A percentile compares a stretch with the other conserved stretches of the same genome.
Evolutionary conservation across 2,329 filamentous ascomycete species (phyloP).

Genomic region (Fusarium ambrosium): DNA sequence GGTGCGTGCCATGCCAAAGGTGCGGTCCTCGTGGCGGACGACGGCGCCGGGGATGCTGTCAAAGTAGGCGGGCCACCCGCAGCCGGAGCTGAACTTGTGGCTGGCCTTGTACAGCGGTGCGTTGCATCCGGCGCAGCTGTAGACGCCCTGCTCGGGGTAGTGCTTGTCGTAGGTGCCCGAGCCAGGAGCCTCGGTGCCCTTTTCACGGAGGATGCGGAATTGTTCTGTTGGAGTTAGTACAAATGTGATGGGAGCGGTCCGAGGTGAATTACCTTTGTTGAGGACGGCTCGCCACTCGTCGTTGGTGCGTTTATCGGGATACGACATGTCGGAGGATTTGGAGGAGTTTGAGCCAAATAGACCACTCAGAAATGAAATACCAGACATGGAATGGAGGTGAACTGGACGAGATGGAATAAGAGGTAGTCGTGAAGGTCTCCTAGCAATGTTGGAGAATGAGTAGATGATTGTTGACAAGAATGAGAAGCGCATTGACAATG

Average conservation of each 20-base stretch:
- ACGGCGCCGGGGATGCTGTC: slow-evolving; percentile 95
- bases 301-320: slow-evolving; percentile 83
- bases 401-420: slow-evolving; percentile 39
- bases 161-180: slow-evolving; percentile 92
- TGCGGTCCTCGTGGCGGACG: slow-evolving; percentile 80
- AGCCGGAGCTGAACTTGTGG: slow-evolving; percentile 97
- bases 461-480: slow-evolving; percentile 63
- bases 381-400: slow-evolving; percentile 73
- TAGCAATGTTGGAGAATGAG: slow-evolving; percentile 61
- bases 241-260: neutral
- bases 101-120: slow-evolving; percentile 91
- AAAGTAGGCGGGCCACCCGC: slow-evolving; percentile 98
- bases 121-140: slow-evolving; percentile 88
- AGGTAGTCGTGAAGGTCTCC: slow-evolving; percentile 49
- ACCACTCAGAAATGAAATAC: slow-evolving; percentile 82
- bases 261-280: slow-evolving; percentile 61
- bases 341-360: slow-evolving; percentile 76
- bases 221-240: slow-evolving; percentile 74
- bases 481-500: slow-evolving; percentile 62
- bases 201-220: slow-evolving; percentile 92
- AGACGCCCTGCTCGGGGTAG: slow-evolving; percentile 80
- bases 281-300: slow-evolving; percentile 93
- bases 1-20: slow-evolving; percentile 85
- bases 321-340: slow-evolving; percentile 73
- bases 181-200: slow-evolving; percentile 88